Base-by-base conservation (phyloP, 1,284 basidiomycete species). In the Peniophora sp. region DNA sequence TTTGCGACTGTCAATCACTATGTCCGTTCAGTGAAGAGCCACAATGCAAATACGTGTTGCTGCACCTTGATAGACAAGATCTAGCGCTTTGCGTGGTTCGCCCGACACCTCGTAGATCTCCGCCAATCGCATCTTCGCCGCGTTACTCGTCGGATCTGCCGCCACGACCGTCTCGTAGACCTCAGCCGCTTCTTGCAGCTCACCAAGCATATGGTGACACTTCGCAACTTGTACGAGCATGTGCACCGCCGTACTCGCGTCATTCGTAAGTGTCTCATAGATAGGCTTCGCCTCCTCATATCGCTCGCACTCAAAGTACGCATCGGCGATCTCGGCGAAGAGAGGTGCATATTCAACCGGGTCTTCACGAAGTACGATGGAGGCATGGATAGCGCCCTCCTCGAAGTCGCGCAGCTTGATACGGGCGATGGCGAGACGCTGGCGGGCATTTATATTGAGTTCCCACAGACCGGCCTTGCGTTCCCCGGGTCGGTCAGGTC, bases 61-160 rank as follows among this genome's bases (percentile, higher is more conserved):
- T 64, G 27, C 55, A 89, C 92, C 89, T 75, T 95, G 84, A 51
- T 90, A 86, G 2, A 97, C 90, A 1, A 96, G 69, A 20, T 90
- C 84, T 0, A 97, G 73, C 0, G 95, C 95, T 62, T 87, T 87
- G 15, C 85, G 74, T 3, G 88, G 84, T 57, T 93, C 81, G 41
- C 87, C 84, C 56, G 88, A 67, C 17, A 85, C 80, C 64, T 98
- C 96, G 55, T 92, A 91, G 17, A 95, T 82, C 54, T 91, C 89
- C 0, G 95, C 95, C 0, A 97, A 76, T 56, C 88, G 86, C 78
- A 94, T 85, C 64, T 91, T 91, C 6, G 85, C 85, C 24, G 94
- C 88, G 55, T 84, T 81, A 57, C 92, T 80, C 2, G 77, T 74
- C 0, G 88, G 83, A 61, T 92, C 85, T 1, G 79, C 81, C 3